phyloP scores from a whole-genome alignment of 768 basidiomycete genomes.

The Pilatotrama ljubarskyi region DNA sequence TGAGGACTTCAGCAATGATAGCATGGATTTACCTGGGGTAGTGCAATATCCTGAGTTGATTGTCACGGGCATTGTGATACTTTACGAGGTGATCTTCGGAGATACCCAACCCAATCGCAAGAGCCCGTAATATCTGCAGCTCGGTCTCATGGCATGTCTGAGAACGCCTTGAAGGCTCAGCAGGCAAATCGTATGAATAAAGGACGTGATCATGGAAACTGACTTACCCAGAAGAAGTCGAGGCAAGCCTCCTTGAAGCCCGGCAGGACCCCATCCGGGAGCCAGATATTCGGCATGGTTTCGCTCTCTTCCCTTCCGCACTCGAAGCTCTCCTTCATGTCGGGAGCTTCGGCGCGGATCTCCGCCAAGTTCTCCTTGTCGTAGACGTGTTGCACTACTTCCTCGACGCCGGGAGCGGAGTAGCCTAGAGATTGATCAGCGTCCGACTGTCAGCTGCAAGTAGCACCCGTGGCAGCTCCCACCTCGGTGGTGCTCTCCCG shows the following conservation, averaged over 20 bases:
- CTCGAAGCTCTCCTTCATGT: slow-evolving; percentile 57
- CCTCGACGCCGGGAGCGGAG: slow-evolving; percentile 35
- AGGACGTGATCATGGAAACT: background rate
- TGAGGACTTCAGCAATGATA: background rate
- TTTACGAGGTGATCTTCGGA: slow-evolving; percentile 45
- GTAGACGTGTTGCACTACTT: slow-evolving; percentile 35
- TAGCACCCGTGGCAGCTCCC: background rate
- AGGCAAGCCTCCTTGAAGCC: slow-evolving; percentile 54
- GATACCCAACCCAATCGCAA: slow-evolving; percentile 49
- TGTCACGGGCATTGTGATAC: slow-evolving; percentile 46
- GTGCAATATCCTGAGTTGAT: slow-evolving; percentile 58
- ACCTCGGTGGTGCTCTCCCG: slow-evolving; percentile 37
- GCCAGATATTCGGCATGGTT: slow-evolving; percentile 58
- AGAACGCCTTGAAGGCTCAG: background rate
- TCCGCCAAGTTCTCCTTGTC: slow-evolving; percentile 33
- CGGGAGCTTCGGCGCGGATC: slow-evolving; percentile 35
- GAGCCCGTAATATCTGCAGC: slow-evolving; percentile 47
- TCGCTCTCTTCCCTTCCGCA: slow-evolving; percentile 49
- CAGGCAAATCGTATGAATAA: too few species aligned
- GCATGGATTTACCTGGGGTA: slow-evolving; percentile 42
- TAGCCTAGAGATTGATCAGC: slow-evolving; percentile 26
- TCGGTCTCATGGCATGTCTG: slow-evolving; percentile 45
- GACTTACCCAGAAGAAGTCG: slow-evolving; percentile 45
- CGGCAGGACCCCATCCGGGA: slow-evolving; percentile 50
- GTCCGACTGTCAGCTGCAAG: background rate